Base-by-base conservation (phyloP, 805 yeast species). In the Priceomyces castillae region DNA sequence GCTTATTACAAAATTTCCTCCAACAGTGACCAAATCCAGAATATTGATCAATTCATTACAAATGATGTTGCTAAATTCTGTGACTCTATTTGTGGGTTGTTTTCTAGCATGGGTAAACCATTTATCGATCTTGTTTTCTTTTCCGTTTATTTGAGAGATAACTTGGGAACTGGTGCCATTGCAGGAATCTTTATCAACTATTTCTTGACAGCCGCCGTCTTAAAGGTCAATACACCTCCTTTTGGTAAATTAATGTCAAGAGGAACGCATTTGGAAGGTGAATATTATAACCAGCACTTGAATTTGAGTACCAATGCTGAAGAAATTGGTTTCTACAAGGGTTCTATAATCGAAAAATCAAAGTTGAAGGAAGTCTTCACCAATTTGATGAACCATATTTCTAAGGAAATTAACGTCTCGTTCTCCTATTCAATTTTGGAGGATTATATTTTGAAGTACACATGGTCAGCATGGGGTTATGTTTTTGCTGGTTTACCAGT, bases 391-490 rank as follows among this genome's bases (percentile, higher is more conserved):
- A 61, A 65, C 22, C 88, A 83, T 49, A 67, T 80, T 43, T 63
- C 73, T 37, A 68, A 69, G 42, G 78, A 82, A 44, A 78, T 81
- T 51, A 71, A 77, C 47, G 71, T 76, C 33, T 78, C 85, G 46
- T 82, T 86, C 43, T 65, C 74, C 9, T 90, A 89, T 61, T 83
- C 82, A 40, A 72, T 87, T 48, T 63, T 86, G 46, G 97, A 90
- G 67, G 95, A 89, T 58, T 88, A 89, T 57, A 80, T 90, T 38
- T 76, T 90, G 62, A 90, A 90, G 65, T 89, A 87, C 58, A 81
- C 92, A 10, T 90, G 97, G 97, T 89, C 96, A 2, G 96, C 95
- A 0, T 77, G 90, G 66, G 97, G 97, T n/a, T 90, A 89, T 60
- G 64, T 90, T 17, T 90, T 88, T 67, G 87, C 96, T 0, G 85